Evolutionary conservation across 2,329 filamentous ascomycete genomes (phyloP).

Genomic region (Beauveria sp.): DNA sequence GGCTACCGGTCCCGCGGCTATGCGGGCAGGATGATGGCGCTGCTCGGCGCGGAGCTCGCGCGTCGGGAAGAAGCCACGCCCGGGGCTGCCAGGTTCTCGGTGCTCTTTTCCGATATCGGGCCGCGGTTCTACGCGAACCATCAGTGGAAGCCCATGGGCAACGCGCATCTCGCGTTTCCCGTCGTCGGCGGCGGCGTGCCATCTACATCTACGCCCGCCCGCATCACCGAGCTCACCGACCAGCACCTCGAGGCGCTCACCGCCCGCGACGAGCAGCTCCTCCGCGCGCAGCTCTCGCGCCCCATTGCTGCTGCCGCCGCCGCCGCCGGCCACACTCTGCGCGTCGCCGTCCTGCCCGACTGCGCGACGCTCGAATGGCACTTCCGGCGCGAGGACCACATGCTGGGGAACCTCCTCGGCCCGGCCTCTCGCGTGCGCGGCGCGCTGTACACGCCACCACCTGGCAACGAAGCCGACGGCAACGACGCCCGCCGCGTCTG

Average conservation of each 20-base stretch:
- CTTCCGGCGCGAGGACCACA: conserved; percentile 72
- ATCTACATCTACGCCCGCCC: conserved; percentile 23
- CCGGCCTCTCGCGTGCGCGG: conserved; percentile 56
- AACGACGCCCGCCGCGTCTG: conserved; percentile 53
- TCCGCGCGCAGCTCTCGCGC: conserved; percentile 46
- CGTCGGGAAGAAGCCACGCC: conserved; percentile 19
- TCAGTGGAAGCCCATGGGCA: conserved; percentile 71
- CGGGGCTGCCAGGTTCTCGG: conserved; percentile 53
- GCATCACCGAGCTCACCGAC: conserved; percentile 38
- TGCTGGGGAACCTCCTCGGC: conserved; percentile 55
- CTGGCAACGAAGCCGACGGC: conserved; percentile 29
- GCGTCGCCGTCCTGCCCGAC: conserved; percentile 26
- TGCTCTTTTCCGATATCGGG: conserved; percentile 82
- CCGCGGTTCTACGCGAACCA: conserved; percentile 70
- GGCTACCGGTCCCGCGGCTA: conserved; percentile 66
- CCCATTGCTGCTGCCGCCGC: conserved; percentile 5
- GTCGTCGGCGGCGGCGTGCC: conserved; percentile 21
- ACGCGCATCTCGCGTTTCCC: conserved; percentile 60
- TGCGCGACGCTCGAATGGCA: conserved; percentile 43
- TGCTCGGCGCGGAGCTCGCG: conserved; percentile 44
- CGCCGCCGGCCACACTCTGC: conserved; percentile 19
- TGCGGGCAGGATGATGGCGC: conserved; percentile 64
- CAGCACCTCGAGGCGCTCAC: conserved; percentile 56
- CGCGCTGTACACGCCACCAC: conserved; percentile 50
- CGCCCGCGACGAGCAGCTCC: conserved; percentile 52